Evolutionary conservation across 163 green algal genomes (phyloP).

Genomic region (Scenedesmus sp.): DNA sequence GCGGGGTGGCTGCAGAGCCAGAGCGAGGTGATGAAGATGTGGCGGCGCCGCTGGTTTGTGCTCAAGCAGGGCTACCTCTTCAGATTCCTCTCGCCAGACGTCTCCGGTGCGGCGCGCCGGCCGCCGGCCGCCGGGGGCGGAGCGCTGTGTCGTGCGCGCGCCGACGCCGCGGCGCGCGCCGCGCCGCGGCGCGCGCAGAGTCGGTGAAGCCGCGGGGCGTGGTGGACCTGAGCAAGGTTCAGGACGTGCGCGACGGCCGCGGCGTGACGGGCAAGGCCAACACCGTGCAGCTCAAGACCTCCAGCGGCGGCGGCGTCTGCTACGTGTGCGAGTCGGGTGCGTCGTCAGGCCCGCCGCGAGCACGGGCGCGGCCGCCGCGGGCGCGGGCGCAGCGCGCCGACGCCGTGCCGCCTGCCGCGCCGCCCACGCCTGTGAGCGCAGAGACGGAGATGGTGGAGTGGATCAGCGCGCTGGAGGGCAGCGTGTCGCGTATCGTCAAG

Average conservation of each 20-base stretch:
- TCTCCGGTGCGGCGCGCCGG: slow-evolving; percentile 10
- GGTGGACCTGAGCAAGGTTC: slow-evolving; percentile 84
- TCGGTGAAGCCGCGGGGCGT: slow-evolving; percentile 84
- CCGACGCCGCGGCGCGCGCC: too few species aligned
- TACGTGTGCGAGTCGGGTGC: slow-evolving; percentile 59
- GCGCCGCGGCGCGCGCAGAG: slow-evolving; percentile 67
- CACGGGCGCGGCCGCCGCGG: not conserved
- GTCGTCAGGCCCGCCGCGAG: not conserved
- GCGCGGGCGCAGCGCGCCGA: too few species aligned
- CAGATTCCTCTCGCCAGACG: slow-evolving; percentile 75
- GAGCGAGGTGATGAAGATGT: slow-evolving; percentile 89
- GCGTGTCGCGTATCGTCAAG: slow-evolving; percentile 76
- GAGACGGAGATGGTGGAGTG: slow-evolving; percentile 94
- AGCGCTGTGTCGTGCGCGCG: too few species aligned
- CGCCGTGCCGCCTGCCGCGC: too few species aligned
- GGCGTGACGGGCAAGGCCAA: slow-evolving; percentile 72
- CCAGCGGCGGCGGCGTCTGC: slow-evolving; percentile 60
- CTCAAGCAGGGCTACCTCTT: slow-evolving; percentile 95
- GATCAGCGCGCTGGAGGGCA: slow-evolving; percentile 84
- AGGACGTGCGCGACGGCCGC: slow-evolving; percentile 74
- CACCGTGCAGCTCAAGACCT: slow-evolving; percentile 88
- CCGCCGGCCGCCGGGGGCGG: too few species aligned
- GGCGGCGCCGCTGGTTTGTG: slow-evolving; percentile 93
- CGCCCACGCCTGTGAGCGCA: slow-evolving; percentile 41
- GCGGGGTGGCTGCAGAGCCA: slow-evolving; percentile 92